A percentile compares a stretch with the other conserved stretches of the same genome.
These are phyloP conservation scores for Grosmannia huntii DNA, from an alignment of 2,329 filamentous ascomycete species.

Conservation along the genomic window DNA sequence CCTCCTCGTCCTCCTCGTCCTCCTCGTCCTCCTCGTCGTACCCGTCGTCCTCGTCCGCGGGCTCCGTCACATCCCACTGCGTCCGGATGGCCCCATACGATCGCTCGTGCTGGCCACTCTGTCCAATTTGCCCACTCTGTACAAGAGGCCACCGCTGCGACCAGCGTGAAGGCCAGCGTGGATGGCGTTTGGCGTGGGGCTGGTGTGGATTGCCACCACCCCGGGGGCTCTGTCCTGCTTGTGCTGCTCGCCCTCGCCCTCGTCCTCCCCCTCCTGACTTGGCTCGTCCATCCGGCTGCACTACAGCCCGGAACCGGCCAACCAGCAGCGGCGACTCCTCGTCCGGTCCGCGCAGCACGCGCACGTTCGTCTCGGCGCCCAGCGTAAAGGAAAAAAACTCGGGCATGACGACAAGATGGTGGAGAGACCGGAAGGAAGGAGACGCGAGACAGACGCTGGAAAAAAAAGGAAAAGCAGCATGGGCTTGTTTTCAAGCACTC, in stretches of 20 bases:
- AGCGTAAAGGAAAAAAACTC: slow-evolving; percentile 56
- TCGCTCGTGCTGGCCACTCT: neutral
- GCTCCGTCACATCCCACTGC: too few relatives aligned
- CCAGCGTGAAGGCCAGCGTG: neutral
- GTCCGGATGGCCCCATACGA: too few relatives aligned
- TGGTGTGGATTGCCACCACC: neutral
- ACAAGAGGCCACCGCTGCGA: neutral
- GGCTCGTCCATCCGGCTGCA: neutral
- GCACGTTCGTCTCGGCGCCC: slow-evolving; percentile 44
- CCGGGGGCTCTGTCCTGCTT: neutral
- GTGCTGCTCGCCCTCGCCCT: too few relatives aligned
- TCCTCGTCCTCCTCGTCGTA: slow-evolving; percentile 5
- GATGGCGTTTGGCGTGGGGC: slow-evolving; percentile 1
- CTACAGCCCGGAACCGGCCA: slow-evolving; percentile 51
- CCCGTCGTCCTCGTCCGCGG: slow-evolving; percentile 5
- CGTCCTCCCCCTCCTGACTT: too few relatives aligned
- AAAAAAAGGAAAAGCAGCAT: too few relatives aligned
- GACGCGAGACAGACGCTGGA: neutral
- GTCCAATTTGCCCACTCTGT: neutral
- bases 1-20: slow-evolving; percentile 18
- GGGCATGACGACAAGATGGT: slow-evolving; percentile 31
- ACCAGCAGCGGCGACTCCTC: slow-evolving; percentile 46
- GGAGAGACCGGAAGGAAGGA: neutral
- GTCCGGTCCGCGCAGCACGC: slow-evolving; percentile 24
- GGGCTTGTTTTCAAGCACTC: too few relatives aligned